Conservation (phyloP, 306 rosid genomes). For the Vigna nakashimae region DNA sequence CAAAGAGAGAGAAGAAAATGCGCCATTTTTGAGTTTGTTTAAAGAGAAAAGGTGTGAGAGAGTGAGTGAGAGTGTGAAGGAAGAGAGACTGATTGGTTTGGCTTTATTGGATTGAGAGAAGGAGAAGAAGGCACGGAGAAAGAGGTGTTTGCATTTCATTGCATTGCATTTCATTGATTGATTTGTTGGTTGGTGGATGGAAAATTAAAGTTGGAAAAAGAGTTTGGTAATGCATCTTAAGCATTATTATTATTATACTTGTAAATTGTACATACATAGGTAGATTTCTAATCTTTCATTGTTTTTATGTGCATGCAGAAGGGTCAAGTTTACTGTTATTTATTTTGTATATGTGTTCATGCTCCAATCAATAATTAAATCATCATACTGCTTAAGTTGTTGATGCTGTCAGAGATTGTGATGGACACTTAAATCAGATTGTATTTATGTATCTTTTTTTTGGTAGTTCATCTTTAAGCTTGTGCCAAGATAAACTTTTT, state of each 20-base stretch:
- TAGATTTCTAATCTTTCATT: not conserved
- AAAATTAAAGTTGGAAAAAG: constrained; percentile 19
- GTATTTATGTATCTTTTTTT: no score
- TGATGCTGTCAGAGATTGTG: no score
- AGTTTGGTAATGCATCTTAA: constrained; percentile 15
- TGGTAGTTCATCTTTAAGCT: no score
- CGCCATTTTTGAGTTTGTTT: constrained; percentile 46
- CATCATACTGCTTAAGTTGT: no score
- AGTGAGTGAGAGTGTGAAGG: constrained; percentile 12
- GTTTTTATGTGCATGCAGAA: constrained; percentile 11
- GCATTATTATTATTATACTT: not conserved
- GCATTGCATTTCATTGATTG: not conserved
- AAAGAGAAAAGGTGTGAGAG: no score
- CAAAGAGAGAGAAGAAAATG: constrained; percentile 9
- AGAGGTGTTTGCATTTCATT: constrained; percentile 2
- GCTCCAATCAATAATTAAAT: no score
- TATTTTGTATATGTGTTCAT: not conserved
- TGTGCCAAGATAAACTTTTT: no score
- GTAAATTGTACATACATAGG: not conserved
- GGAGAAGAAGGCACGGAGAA: not conserved
- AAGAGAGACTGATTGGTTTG: constrained; percentile 33
- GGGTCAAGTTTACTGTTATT: not conserved
- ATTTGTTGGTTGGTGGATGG: constrained; percentile 49
- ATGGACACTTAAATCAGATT: no score
- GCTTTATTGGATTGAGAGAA: constrained; percentile 49